These are phyloP conservation scores for Cucurbita maxima DNA, from an alignment of 306 rosid species.

Conservation along the genomic window DNA sequence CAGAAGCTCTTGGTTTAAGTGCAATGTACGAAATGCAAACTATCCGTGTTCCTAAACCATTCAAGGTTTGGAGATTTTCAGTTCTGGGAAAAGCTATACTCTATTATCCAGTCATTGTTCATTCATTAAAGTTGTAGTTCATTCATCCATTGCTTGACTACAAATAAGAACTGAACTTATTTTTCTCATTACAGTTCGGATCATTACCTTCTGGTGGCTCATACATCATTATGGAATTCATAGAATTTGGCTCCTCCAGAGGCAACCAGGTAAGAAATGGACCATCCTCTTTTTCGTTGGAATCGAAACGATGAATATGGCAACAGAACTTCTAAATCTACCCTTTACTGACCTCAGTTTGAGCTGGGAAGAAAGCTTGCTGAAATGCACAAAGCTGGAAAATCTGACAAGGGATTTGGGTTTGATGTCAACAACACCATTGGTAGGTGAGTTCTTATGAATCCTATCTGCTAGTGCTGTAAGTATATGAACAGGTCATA, in stretches of 20 bases:
- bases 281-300: background rate
- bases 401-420: constrained; percentile 70
- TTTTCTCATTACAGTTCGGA: constrained; percentile 56
- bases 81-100: background rate
- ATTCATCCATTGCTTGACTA: background rate
- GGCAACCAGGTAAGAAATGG: constrained; percentile 65
- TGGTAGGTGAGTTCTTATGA: constrained; percentile 22
- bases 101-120: background rate
- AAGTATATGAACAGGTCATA: background rate
- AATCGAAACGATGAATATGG: background rate
- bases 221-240: constrained; percentile 82
- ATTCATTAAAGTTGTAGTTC: background rate
- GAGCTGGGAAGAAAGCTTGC: constrained; percentile 75
- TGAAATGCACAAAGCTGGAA: constrained; percentile 88
- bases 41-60: constrained; percentile 78
- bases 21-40: constrained; percentile 70
- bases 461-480: background rate
- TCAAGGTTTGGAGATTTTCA: constrained; percentile 40
- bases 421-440: constrained; percentile 75
- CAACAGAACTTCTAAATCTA: constrained; percentile 3
- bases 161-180: constrained; percentile 10
- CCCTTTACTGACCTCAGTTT: constrained; percentile 37
- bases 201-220: constrained; percentile 79
- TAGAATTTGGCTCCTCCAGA: constrained; percentile 66
- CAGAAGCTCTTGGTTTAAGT: constrained; percentile 82